Percentiles rank a stretch among this genome's conserved stretches.
Conservation (phyloP, 176 grass and related monocot genomes). For the Oryza glaberrima region DNA sequence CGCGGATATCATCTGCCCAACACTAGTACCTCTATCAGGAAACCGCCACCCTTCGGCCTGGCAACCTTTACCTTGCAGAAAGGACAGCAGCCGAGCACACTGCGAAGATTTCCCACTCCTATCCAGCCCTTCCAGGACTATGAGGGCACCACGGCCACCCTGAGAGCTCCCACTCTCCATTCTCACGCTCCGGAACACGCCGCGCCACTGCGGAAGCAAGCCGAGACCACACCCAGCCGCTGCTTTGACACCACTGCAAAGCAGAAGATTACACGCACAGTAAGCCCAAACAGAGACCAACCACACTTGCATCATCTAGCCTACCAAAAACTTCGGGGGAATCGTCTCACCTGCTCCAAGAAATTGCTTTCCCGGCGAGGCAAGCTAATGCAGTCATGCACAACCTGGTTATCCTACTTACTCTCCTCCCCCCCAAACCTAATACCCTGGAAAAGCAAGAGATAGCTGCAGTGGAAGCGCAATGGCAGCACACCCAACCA, state of each 20-base stretch:
- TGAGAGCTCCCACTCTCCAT: constrained; percentile 49
- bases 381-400: constrained; percentile 53
- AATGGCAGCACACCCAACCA: background rate
- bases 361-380: constrained; percentile 31
- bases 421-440: background rate
- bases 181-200: constrained; percentile 32
- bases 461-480: background rate
- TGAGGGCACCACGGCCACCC: constrained; percentile 64
- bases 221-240: constrained; percentile 2
- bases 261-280: background rate
- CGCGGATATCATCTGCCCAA: constrained; percentile 77
- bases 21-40: constrained; percentile 68
- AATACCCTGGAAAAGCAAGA: background rate
- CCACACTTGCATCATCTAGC: background rate
- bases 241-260: constrained; percentile 30
- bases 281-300: background rate
- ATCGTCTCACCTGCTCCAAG: constrained; percentile 37
- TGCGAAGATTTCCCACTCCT: constrained; percentile 83
- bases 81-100: constrained; percentile 67
- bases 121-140: constrained; percentile 87
- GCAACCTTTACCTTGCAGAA: constrained; percentile 57
- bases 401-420: background rate
- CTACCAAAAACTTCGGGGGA: background rate
- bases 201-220: background rate
- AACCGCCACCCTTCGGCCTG: constrained; percentile 74